Evolutionary conservation across 2,329 filamentous ascomycete genomes (phyloP), one percentile per base, ranked within the genome.

Genomic region (Byssoonygena ceratinophila): DNA sequence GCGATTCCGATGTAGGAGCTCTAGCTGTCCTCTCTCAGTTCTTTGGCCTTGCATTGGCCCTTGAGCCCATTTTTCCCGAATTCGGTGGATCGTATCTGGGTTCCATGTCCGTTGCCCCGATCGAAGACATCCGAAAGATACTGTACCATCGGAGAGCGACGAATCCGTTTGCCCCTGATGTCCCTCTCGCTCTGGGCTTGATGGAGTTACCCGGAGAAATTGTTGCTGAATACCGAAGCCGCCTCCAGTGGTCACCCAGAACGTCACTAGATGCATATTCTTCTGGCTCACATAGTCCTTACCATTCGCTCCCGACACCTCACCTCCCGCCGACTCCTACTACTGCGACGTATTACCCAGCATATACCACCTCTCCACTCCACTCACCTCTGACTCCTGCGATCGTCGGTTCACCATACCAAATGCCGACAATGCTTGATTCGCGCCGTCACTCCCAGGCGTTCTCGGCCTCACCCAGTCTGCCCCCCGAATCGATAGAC

Each of bases 21-120:
- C 76, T 96, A 59, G 76, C 94, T 49, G 83, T 94, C 57, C 82
- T 97, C 51, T 86, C 89, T 9, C 87, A 97, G 65, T 88, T 95
- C 67, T 97, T 95, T 71, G 90, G 87, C 0, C 82, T 89, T 16
- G 89, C 88, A 2, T 76, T 97, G 55, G 81, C 88, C 36, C 80
- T 97, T 70, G 90, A 96, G 70, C 87, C 88, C 14, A 78, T 96
- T 56, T 96, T 94, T 66, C 89, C 90, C 2, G 88, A 94, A 66
- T 84, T 96, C 59, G 90, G 89, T 44, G 84, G 88, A 18, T 84
- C 88, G 46, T 95, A 96, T 68, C 89, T 91, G 61, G 86, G 85
- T 45, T 85, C 83, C 59, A 76, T 95, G 59, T 84, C 87, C 14
- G 78, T 94, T 43, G 76, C 78, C 1, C 88, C 90, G 0, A 82